A percentile compares a stretch with the other conserved stretches of the same genome.
Conservation (phyloP, 106 monocot genomes). For the Allium sativum region DNA sequence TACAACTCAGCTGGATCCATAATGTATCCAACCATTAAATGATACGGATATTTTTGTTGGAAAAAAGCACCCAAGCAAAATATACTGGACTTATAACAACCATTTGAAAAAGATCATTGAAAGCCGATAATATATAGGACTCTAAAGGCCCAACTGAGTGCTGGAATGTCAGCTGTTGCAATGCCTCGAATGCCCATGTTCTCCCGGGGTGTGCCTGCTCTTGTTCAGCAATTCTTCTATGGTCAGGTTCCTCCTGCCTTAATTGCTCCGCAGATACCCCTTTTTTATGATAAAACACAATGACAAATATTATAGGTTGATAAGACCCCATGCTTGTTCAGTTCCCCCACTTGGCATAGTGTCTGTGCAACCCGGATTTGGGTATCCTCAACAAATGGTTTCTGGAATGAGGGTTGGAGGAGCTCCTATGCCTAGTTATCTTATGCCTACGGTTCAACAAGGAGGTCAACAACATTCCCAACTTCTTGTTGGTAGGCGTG, state of each 20-base stretch:
- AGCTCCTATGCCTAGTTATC: slow-evolving; percentile 66
- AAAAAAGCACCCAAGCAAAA: too few species aligned
- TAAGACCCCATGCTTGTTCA: not conserved
- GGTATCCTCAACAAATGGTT: slow-evolving; percentile 67
- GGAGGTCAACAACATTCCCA: slow-evolving; percentile 50
- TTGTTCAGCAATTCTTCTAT: slow-evolving; percentile 81
- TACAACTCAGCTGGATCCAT: too few species aligned
- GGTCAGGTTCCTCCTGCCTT: slow-evolving; percentile 76
- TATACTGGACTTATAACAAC: too few species aligned
- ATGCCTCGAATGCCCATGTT: slow-evolving; percentile 74
- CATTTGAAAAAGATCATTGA: too few species aligned
- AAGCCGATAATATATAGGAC: too few species aligned
- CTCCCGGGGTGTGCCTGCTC: slow-evolving; percentile 65
- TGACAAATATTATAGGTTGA: not conserved
- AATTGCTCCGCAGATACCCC: slow-evolving; percentile 71
- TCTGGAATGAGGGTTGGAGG: slow-evolving; percentile 81
- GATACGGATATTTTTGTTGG: too few species aligned
- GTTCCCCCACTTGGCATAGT: too few species aligned
- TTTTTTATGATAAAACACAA: not conserved
- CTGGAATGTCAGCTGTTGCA: slow-evolving; percentile 43
- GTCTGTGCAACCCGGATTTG: slow-evolving; percentile 26
- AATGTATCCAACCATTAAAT: too few species aligned
- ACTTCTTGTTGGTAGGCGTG: slow-evolving; percentile 40
- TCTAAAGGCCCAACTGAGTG: slow-evolving; percentile 75
- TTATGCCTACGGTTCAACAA: slow-evolving; percentile 60